Evolutionary conservation across 2,329 filamentous ascomycete genomes (phyloP).

Genomic region (Pezicula carpinea): DNA sequence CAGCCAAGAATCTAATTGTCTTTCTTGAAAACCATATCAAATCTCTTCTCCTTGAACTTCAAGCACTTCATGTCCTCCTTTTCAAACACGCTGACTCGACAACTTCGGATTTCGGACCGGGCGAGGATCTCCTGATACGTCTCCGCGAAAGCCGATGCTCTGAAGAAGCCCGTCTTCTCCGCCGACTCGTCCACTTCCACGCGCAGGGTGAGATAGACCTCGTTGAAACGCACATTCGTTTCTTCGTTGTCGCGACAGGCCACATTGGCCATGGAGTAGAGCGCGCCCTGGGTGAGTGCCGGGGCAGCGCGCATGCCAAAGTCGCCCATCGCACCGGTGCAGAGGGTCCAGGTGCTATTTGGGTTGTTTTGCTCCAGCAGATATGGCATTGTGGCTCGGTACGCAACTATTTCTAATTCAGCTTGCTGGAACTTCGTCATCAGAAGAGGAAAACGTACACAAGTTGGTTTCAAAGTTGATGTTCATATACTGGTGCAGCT

Average conservation of each 20-base stretch:
- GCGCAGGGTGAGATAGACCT: slow-evolving; percentile 31
- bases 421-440: background rate
- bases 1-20: background rate
- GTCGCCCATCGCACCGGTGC: slow-evolving; percentile 28
- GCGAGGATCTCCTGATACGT: slow-evolving; percentile 15
- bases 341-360: slow-evolving; percentile 30
- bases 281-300: slow-evolving; percentile 32
- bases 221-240: slow-evolving; percentile 35
- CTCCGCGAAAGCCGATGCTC: slow-evolving; percentile 16
- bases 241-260: slow-evolving; percentile 25
- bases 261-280: slow-evolving; percentile 30
- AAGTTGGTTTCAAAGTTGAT: slow-evolving; percentile 28
- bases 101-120: slow-evolving; percentile 9
- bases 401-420: slow-evolving; percentile 17
- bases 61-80: slow-evolving; percentile 7
- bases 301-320: slow-evolving; percentile 17
- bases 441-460: slow-evolving; percentile 19
- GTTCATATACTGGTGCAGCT: slow-evolving; percentile 12
- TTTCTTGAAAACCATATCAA: background rate
- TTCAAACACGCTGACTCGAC: slow-evolving; percentile 8
- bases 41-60: slow-evolving; percentile 6
- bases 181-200: slow-evolving; percentile 25
- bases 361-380: slow-evolving; percentile 25
- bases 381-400: slow-evolving; percentile 29
- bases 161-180: slow-evolving; percentile 7